A percentile compares a stretch with the other conserved stretches of the same genome.
Conservation (phyloP, 1,284 basidiomycete genomes). For the Ceratorhiza oryzae-sativae region DNA sequence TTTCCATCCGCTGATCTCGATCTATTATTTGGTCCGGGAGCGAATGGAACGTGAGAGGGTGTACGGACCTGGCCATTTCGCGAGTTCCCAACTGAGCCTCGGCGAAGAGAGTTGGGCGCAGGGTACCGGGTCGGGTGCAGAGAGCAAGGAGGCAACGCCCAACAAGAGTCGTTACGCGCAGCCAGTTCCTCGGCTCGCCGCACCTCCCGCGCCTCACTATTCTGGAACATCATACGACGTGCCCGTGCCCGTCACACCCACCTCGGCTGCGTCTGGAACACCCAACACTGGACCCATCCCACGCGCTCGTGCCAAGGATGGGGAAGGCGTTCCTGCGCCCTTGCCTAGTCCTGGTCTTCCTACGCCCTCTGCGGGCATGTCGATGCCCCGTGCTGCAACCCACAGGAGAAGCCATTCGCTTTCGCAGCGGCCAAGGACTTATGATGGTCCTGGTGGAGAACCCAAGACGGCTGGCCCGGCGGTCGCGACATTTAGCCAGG, state of each 20-base stretch:
- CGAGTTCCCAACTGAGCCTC: conserved; percentile 78
- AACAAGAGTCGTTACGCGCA: conserved; percentile 75
- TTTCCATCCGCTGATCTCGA: conserved; percentile 94
- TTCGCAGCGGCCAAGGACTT: conserved; percentile 67
- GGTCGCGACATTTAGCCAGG: conserved; percentile 57
- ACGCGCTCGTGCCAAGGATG: conserved; percentile 43
- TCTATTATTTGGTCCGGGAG: conserved; percentile 95
- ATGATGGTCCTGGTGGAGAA: conserved; percentile 49
- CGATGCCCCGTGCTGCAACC: conserved; percentile 43
- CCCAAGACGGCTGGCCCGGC: conserved; percentile 67
- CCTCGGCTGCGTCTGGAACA: conserved; percentile 60
- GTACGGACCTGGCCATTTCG: conserved; percentile 93
- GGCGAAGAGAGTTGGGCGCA: conserved; percentile 34
- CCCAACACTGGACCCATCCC: conserved; percentile 41
- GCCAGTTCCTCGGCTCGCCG: conserved; percentile 79
- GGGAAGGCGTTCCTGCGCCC: conserved; percentile 35
- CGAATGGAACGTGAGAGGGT: conserved; percentile 94
- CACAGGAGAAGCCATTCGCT: conserved; percentile 65
- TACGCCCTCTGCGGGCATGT: conserved; percentile 26
- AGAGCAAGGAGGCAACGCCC: background rate
- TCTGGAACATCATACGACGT: conserved; percentile 78
- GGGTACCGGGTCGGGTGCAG: background rate
- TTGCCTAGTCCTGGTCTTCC: conserved; percentile 6
- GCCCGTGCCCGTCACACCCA: conserved; percentile 56
- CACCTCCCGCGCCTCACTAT: conserved; percentile 79